Evolutionary conservation across 495 filamentous ascomycete genomes (phyloP), one percentile per base, ranked within the genome.

Genomic region (Penicillium parvum): DNA sequence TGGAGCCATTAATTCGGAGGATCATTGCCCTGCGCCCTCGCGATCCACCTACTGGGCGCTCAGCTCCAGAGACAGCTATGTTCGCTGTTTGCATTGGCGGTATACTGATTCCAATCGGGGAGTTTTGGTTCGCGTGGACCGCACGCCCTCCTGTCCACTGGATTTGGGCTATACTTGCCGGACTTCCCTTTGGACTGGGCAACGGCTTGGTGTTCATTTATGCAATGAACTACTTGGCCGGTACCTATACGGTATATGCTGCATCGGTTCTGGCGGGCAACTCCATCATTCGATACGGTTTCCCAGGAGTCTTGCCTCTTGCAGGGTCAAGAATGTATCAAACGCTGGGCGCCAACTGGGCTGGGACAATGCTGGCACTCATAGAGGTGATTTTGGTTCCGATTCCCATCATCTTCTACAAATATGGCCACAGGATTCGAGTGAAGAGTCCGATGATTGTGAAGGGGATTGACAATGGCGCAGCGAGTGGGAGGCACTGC

Each of bases 111-210:
- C 80, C 86, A 0, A 66, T 83, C 18, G 84, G 83, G 25, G 77
- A 86, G 56, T 65, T 91, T 5, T 74, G 74, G 58, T 90, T 90
- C 57, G 73, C 78, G n/a, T 88, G 84, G 85, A 90, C 86, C 0
- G 82, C 78, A 27, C 71, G 73, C 0, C 79, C 81, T 0, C 65
- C 74, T 1, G 79, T 86, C 21, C 85, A 86, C 58, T 84, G 83
- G 78, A 76, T 83, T 27, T 65, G 72, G 33, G 81, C 85, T 10
- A 85, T 90, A 48, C 60, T 84, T 2, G 81, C 83, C 3, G 83
- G 84, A n/a, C 64, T 88, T 3, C 79, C 82, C 0, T 90, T 88
- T 55, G 84, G 85, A 4, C 56, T 77, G 5, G 86, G 86, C 0
- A 88, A 88, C 50, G 73, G 72, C 2, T 63, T 82, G 2, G 73